These are phyloP conservation scores for Xylaria grammica DNA, from an alignment of 495 filamentous ascomycete genomes.

Conservation along the genomic window DNA sequence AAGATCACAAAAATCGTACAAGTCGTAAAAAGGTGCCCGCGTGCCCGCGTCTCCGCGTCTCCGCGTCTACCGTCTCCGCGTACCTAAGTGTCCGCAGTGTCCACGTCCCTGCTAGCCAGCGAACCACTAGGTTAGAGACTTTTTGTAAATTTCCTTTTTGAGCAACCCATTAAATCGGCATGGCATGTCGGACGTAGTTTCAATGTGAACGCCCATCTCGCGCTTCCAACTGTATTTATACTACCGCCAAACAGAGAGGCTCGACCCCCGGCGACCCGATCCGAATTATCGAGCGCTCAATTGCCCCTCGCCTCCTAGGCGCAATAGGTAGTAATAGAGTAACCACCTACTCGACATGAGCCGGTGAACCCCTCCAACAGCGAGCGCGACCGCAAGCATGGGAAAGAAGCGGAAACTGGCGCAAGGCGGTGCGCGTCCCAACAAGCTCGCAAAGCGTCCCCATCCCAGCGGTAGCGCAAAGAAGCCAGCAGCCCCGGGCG, in stretches of 20 bases:
- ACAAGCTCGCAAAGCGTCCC: constrained; percentile 27
- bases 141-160: constrained; percentile 15
- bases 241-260: not conserved
- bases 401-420: constrained; percentile 43
- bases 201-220: not conserved
- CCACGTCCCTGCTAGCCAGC: constrained; percentile 9
- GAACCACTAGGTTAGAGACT: constrained; percentile 12
- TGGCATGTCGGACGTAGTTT: not conserved
- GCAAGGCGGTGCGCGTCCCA: constrained; percentile 27
- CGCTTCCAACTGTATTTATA: not conserved
- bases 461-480: constrained; percentile 9
- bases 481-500: constrained; percentile 8
- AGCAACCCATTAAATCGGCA: not conserved
- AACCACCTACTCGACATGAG: constrained; percentile 24
- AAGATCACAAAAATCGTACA: not conserved
- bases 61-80: no score
- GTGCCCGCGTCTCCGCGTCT: constrained; percentile 16
- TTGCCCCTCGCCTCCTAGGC: not conserved
- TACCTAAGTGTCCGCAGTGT: not conserved
- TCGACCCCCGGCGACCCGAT: not conserved
- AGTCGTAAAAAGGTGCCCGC: not conserved
- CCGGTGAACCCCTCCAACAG: constrained; percentile 20
- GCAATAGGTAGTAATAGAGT: not conserved
- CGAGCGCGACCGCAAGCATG: constrained; percentile 30
- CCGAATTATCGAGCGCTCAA: not conserved